phyloP scores from a whole-genome alignment of 768 basidiomycete genomes.

The Crassisporium funariophilum region DNA sequence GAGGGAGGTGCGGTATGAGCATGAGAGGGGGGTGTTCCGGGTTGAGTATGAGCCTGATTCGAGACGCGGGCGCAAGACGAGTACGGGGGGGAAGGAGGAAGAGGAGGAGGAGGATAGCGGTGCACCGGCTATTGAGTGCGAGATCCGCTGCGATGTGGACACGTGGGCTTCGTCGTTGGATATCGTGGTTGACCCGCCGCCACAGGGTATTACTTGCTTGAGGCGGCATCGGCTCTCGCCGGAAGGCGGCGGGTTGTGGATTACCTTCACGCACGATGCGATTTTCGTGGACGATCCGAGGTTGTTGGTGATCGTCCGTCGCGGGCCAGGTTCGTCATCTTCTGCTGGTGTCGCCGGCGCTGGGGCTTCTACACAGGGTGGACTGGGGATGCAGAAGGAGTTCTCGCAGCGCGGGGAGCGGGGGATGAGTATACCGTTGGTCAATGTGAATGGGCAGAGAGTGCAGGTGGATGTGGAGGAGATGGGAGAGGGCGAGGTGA shows the following conservation, averaged over 20 bases:
- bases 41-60: slow-evolving; percentile 80
- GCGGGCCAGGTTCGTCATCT: no score
- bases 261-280: slow-evolving; percentile 87
- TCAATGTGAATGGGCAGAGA: slow-evolving; percentile 89
- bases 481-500: slow-evolving; percentile 83
- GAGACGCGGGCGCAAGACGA: slow-evolving; percentile 41
- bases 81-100: no score
- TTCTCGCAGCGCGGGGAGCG: no score
- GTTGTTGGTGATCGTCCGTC: slow-evolving; percentile 71
- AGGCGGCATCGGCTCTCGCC: slow-evolving; percentile 84
- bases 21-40: slow-evolving; percentile 78
- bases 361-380: no score
- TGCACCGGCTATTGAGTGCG: slow-evolving; percentile 75
- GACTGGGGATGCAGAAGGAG: slow-evolving; percentile 78
- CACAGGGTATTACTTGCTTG: slow-evolving; percentile 78
- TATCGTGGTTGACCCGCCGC: slow-evolving; percentile 92
- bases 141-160: slow-evolving; percentile 90
- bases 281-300: slow-evolving; percentile 78
- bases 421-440: no score
- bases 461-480: slow-evolving; percentile 88
- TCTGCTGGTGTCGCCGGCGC: no score
- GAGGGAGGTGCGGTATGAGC: slow-evolving; percentile 79
- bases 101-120: slow-evolving; percentile 31
- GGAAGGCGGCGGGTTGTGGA: slow-evolving; percentile 92
- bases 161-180: slow-evolving; percentile 85